phyloP scores from a whole-genome alignment of 352 stramenopile genomes.

The Phytophthora podocarpi region DNA sequence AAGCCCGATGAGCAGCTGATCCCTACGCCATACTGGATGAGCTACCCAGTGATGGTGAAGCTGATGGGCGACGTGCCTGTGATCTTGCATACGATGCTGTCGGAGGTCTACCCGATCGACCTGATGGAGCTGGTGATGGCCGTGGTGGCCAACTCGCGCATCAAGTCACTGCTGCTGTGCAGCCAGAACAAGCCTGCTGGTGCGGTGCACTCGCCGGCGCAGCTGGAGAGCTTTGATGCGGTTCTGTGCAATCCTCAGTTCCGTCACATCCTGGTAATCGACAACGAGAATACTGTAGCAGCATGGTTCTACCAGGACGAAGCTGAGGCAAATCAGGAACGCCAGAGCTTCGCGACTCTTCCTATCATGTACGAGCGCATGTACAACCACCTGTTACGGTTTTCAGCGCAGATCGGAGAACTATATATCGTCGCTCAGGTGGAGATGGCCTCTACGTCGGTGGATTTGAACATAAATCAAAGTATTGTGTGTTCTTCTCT shows the following conservation, averaged over 20 bases:
- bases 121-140: slow-evolving; percentile 73
- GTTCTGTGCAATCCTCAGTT: slow-evolving; percentile 66
- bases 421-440: too few relatives aligned
- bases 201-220: slow-evolving; percentile 68
- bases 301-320: slow-evolving; percentile 92
- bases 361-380: slow-evolving; percentile 91
- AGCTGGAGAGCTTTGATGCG: slow-evolving; percentile 57
- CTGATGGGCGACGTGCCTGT: slow-evolving; percentile 90
- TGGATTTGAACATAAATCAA: too few relatives aligned
- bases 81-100: slow-evolving; percentile 91
- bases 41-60: slow-evolving; percentile 97
- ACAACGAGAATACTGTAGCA: slow-evolving; percentile 98
- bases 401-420: too few relatives aligned
- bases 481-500: too few relatives aligned
- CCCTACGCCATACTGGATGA: slow-evolving; percentile 96
- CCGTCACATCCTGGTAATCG: slow-evolving; percentile 86
- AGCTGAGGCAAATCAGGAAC: slow-evolving; percentile 50
- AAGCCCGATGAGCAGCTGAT: slow-evolving; percentile 94
- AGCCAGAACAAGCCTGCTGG: slow-evolving; percentile 97
- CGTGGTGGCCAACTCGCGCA: slow-evolving; percentile 69
- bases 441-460: too few relatives aligned
- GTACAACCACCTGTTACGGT: too few relatives aligned
- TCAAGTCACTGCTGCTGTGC: slow-evolving; percentile 94
- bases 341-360: slow-evolving; percentile 75
- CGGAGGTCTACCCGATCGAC: slow-evolving; percentile 93